Percentiles rank a stretch among this genome's conserved stretches.
Evolutionary conservation across 441 rosid genomes (phyloP).

Genomic region (Populus trichocarpa): DNA sequence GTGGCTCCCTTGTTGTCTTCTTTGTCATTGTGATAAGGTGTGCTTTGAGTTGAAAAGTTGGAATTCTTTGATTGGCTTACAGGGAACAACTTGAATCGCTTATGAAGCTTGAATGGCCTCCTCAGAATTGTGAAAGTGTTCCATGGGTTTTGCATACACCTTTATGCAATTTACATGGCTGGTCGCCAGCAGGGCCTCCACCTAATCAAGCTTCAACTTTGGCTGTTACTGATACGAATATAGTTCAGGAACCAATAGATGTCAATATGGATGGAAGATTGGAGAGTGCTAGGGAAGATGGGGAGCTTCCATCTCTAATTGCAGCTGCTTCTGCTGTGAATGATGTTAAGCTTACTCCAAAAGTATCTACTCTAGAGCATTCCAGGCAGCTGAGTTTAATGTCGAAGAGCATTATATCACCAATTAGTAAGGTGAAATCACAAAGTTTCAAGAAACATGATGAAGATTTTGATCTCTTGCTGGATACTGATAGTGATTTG

Average conservation of each 20-base stretch:
- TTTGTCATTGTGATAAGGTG: slow-evolving; percentile 22
- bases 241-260: slow-evolving; percentile 57
- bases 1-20: slow-evolving; percentile 18
- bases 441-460: slow-evolving; percentile 70
- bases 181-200: slow-evolving; percentile 53
- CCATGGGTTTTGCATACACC: slow-evolving; percentile 80
- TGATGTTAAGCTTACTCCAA: slow-evolving; percentile 40
- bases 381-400: slow-evolving; percentile 73
- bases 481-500: slow-evolving; percentile 73
- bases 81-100: slow-evolving; percentile 94
- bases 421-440: slow-evolving; percentile 51
- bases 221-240: slow-evolving; percentile 38
- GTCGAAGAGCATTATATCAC: slow-evolving; percentile 73
- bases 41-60: slow-evolving; percentile 37
- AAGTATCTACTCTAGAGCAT: slow-evolving; percentile 49
- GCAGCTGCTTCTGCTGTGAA: slow-evolving; percentile 40
- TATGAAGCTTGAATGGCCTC: slow-evolving; percentile 72
- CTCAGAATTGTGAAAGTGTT: slow-evolving; percentile 53
- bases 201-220: slow-evolving; percentile 36
- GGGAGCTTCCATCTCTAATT: slow-evolving; percentile 85
- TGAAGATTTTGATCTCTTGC: slow-evolving; percentile 64
- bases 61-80: slow-evolving; percentile 56
- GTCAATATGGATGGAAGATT: slow-evolving; percentile 52
- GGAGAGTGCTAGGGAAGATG: slow-evolving; percentile 79
- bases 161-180: slow-evolving; percentile 63